Base-by-base conservation (phyloP, 2,329 filamentous ascomycete genomes). In the Gaeumannomyces sp. region DNA sequence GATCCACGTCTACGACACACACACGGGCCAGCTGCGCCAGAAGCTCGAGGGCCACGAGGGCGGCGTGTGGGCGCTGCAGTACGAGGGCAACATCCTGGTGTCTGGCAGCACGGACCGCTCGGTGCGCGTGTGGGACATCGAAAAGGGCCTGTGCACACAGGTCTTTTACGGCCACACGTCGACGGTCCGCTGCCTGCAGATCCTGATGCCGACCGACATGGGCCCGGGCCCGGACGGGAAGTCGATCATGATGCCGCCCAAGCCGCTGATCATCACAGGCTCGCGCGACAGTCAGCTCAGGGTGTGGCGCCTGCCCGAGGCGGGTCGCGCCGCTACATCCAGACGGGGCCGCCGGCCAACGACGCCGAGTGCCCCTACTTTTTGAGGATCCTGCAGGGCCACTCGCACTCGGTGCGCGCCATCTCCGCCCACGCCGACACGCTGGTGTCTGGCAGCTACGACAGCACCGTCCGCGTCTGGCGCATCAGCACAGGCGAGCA, bases 51-150 rank as follows among this genome's bases (percentile, higher is more conserved):
- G 95, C 2, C 95, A 99, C 70, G 95, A 99, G 76, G 95, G 95
- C 45, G 95, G 95, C 60, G 95, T 99, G 1, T 99, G 95, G 95
- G 95, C 95, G 35, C 79, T 99, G 64, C 93, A 98, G 75, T 99
- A 98, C 73, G 89, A 97, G 73, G 94, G 93, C 62, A 97, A 98
- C 73, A 92, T 91, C 22, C 80, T 99, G 27, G 95, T 99, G 2
- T 99, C 95, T 22, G 95, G 95, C 2, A 97, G 93, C 8, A 99
- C 95, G 0, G 95, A 99, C 76, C 85, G 95, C 60, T 96, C 95
- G 14, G 95, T 99, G n/a, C 88, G 95, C n/a, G 94, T 99, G 0
- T 99, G 95, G 95, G 94, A 99, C 74, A 97, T 99, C 68, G 92
- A 96, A 73, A 90, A 90, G 71, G 95, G 93, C 0, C 85, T 91